A percentile compares a stretch with the other conserved stretches of the same genome.
phyloP scores from a whole-genome alignment of 2,329 filamentous ascomycete species.

The Talaromyces verruculosus region DNA sequence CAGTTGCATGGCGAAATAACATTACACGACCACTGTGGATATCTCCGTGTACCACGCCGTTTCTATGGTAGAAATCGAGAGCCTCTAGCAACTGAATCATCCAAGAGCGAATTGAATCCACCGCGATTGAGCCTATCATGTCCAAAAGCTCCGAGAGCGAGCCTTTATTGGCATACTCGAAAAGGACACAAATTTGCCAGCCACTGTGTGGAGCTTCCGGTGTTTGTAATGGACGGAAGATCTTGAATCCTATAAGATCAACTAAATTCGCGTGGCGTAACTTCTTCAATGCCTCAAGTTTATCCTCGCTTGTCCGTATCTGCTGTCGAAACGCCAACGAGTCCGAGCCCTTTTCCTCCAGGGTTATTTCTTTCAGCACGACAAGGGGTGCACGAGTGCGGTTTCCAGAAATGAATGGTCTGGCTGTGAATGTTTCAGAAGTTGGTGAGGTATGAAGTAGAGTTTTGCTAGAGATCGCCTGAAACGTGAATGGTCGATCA shows the following conservation, averaged over 20 bases:
- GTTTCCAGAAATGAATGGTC: slow-evolving; percentile 61
- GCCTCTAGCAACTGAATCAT: slow-evolving; percentile 90
- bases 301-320: slow-evolving; percentile 72
- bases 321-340: slow-evolving; percentile 68
- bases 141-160: slow-evolving; percentile 80
- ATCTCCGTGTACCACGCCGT: slow-evolving; percentile 78
- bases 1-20: slow-evolving; percentile 67
- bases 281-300: slow-evolving; percentile 72
- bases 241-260: slow-evolving; percentile 78
- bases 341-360: slow-evolving; percentile 61
- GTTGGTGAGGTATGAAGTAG: slow-evolving; percentile 65
- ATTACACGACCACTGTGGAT: slow-evolving; percentile 79
- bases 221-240: slow-evolving; percentile 54
- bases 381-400: slow-evolving; percentile 61
- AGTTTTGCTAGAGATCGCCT: slow-evolving; percentile 67
- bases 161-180: slow-evolving; percentile 76
- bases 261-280: slow-evolving; percentile 75
- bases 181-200: slow-evolving; percentile 75
- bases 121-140: slow-evolving; percentile 70
- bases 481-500: slow-evolving; percentile 66
- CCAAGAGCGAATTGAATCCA: slow-evolving; percentile 79
- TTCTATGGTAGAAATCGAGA: slow-evolving; percentile 80
- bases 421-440: slow-evolving; percentile 66
- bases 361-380: slow-evolving; percentile 68
- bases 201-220: slow-evolving; percentile 42